These are phyloP conservation scores for Boeremia exigua DNA, from an alignment of 2,329 filamentous ascomycete genomes.

Conservation along the genomic window DNA sequence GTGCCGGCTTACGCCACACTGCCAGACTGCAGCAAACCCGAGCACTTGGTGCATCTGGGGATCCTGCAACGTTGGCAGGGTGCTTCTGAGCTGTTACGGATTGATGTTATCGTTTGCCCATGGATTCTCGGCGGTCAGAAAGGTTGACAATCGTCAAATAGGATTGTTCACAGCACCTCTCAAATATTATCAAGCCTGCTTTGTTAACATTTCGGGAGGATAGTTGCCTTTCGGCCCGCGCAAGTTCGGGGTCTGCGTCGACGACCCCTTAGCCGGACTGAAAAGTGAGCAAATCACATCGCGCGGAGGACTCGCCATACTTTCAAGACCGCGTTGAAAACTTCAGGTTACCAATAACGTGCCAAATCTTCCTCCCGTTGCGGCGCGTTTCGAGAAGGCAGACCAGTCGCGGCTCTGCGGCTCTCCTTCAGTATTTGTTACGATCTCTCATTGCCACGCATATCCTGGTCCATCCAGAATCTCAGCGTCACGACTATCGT, in stretches of 20 bases:
- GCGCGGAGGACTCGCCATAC: conserved; percentile 26
- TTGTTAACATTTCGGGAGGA: not conserved
- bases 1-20: not conserved
- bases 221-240: conserved; percentile 11
- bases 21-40: not conserved
- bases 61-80: not conserved
- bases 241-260: not conserved
- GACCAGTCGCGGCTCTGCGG: conserved; percentile 4
- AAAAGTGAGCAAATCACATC: conserved; percentile 17
- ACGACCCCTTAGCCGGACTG: not conserved
- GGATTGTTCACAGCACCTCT: not conserved
- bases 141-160: not conserved
- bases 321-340: conserved; percentile 1
- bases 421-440: not conserved
- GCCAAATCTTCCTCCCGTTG: not conserved
- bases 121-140: not conserved
- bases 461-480: not conserved
- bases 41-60: not conserved
- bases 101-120: not conserved
- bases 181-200: not conserved
- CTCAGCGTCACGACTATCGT: not conserved
- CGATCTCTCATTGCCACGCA: not conserved
- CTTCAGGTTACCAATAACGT: not conserved
- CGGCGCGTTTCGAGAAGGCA: not conserved
- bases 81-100: not conserved